Percentiles rank a stretch among this genome's conserved stretches.
phyloP scores from a whole-genome alignment of 139 green algal genomes.

The Volvox reticuliferus region DNA sequence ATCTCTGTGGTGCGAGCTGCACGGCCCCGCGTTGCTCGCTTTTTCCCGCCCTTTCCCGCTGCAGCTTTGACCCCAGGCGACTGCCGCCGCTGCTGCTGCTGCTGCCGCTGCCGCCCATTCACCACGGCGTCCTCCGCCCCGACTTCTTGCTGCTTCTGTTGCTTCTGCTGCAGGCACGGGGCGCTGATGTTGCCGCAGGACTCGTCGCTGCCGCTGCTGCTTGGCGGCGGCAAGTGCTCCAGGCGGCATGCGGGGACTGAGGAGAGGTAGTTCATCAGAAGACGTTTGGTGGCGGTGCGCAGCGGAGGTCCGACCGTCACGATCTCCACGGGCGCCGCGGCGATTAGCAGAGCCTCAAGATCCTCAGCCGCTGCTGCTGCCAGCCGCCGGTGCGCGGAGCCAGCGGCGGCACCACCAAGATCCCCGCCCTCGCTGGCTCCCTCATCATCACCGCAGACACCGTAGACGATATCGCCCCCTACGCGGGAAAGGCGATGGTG shows the following conservation, averaged over 20 bases:
- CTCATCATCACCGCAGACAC: background rate
- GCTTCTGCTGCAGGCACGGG: too few relatives aligned
- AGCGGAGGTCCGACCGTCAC: constrained; percentile 64
- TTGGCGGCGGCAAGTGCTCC: constrained; percentile 6
- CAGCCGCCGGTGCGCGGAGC: background rate
- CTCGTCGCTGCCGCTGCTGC: background rate
- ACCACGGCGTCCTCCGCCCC: background rate
- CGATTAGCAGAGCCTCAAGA: constrained; percentile 81
- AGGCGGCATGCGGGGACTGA: constrained; percentile 21
- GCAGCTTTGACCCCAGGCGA: too few relatives aligned
- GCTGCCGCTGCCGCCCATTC: background rate
- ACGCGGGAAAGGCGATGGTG: background rate
- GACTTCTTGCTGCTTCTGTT: background rate
- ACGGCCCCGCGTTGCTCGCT: too few relatives aligned
- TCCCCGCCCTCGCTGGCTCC: background rate
- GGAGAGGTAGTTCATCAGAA: constrained; percentile 62
- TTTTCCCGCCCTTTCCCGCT: background rate
- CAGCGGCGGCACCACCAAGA: background rate
- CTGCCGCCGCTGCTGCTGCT: constrained; percentile 25
- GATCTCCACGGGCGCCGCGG: constrained; percentile 78
- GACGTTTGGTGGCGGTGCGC: constrained; percentile 57
- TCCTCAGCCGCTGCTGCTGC: constrained; percentile 52
- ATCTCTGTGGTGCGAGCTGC: background rate
- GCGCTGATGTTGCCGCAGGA: too few relatives aligned
- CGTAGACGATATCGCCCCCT: constrained; percentile 37